Base-by-base conservation (phyloP, 441 rosid species). In the Mallotus japonicus region DNA sequence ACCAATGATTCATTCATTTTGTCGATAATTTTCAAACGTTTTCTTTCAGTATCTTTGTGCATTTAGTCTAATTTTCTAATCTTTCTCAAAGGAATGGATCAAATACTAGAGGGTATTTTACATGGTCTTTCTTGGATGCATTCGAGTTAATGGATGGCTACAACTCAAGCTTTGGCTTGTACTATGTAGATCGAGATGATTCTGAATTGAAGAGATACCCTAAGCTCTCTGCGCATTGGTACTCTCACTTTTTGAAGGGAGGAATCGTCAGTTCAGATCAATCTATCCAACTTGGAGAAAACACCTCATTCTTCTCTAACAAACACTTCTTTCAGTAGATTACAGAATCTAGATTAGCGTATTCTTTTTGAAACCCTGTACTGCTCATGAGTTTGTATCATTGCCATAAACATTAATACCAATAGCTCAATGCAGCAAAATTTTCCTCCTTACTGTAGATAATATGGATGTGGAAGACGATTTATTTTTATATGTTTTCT, bases 151-250 rank as follows among this genome's bases (percentile, higher is more conserved):
- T 86, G 22, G 79, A 74, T 42, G 93, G 93, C 32, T 83, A 80
- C 57, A 65, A 42, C 7, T 64, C 81, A 10, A 74, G 82, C 62
- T 88, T 15, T 40, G 89, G 94, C 12, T 77, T 88, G 24, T 87
- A 78, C 57, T 80, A 85, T 57, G 89, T 87, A 10, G 90, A 89
- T 69, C 54, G 78, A 47, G 82, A 88, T 69, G 91, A 91, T 61
- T 87, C 88, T 8, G 66, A 78, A 22, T 74, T 85, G 72, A 80
- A 67, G 70, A 77, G 90, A 56, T 60, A 69, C 57, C 88, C 89
- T 5, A 91, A 88, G 84, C 87, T 84, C 79, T 91, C 97, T 69
- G 85, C 90, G 6, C 67, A 78, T 1, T 85, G 91, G 90, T 85
- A 81, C 72, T 85, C 92, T 37, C 73, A 71, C 12, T 88, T 88